Conservation (phyloP, 2,329 filamentous ascomycete species). For the Corniculantispora saksenae region DNA sequence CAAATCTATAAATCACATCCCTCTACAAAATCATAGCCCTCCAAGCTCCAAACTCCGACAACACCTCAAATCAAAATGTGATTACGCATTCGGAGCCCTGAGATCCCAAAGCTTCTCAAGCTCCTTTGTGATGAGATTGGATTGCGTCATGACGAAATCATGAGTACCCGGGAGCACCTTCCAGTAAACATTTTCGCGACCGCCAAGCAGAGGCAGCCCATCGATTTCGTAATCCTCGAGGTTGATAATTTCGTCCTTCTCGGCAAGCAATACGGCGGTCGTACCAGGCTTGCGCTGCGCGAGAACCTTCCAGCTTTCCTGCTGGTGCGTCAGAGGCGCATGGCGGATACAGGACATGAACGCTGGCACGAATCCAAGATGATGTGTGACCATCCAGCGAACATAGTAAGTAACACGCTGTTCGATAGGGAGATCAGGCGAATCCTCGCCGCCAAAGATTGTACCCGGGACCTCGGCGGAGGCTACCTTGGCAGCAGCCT, state of each 20-base stretch:
- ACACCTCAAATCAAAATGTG: not conserved
- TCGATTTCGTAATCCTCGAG: constrained; percentile 50
- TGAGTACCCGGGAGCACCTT: constrained; percentile 55
- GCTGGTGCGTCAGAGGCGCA: constrained; percentile 55
- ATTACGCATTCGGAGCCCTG: not conserved
- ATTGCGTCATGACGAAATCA: constrained; percentile 64
- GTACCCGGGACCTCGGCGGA: constrained; percentile 30
- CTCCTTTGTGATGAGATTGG: constrained; percentile 43
- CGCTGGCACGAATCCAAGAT: constrained; percentile 59
- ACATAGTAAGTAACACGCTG: constrained; percentile 51
- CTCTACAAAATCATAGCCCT: not conserved
- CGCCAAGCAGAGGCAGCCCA: constrained; percentile 52
- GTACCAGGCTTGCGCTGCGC: constrained; percentile 43
- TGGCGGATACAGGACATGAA: constrained; percentile 60
- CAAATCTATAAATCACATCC: not conserved
- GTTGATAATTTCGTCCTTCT: constrained; percentile 54
- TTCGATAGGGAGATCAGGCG: constrained; percentile 43
- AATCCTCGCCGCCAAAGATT: constrained; percentile 1
- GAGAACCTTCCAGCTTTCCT: constrained; percentile 51
- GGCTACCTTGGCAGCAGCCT: constrained; percentile 38
- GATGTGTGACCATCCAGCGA: constrained; percentile 58
- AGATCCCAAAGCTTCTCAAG: constrained; percentile 51
- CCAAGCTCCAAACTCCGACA: not conserved
- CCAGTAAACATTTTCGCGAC: constrained; percentile 51
- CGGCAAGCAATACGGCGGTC: constrained; percentile 54